Conservation (phyloP, 2,329 filamentous ascomycete genomes). For the Fusarium illudens region DNA sequence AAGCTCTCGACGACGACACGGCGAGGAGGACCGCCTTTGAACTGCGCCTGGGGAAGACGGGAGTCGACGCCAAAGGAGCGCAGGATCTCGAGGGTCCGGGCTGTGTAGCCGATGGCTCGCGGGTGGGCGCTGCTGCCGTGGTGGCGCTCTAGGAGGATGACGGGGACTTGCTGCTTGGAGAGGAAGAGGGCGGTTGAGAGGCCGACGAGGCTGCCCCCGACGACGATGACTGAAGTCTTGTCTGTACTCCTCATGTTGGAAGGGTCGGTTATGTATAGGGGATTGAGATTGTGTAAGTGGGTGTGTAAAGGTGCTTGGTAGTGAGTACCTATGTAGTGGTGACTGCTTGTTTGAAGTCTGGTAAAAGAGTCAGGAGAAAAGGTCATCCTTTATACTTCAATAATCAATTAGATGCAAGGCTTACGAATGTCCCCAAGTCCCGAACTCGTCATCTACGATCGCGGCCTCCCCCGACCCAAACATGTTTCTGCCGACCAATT, state of each 20-base stretch:
- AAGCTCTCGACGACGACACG: conserved; percentile 37
- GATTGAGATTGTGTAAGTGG: background rate
- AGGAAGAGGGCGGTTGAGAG: conserved; percentile 51
- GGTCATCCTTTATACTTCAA: background rate
- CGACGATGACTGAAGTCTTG: conserved; percentile 45
- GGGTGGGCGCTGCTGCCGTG: conserved; percentile 47
- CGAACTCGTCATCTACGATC: background rate
- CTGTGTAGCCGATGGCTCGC: conserved; percentile 48
- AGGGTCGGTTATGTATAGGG: background rate
- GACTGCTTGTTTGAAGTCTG: background rate
- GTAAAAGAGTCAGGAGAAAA: background rate
- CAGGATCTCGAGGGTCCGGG: conserved; percentile 51
- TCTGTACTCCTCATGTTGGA: background rate
- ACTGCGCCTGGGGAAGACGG: conserved; percentile 7
- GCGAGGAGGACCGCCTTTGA: conserved; percentile 30
- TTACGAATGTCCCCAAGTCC: background rate
- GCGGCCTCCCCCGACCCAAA: background rate
- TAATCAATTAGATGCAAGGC: background rate
- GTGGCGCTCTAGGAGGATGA: conserved; percentile 51
- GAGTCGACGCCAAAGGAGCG: conserved; percentile 40
- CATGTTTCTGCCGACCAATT: background rate
- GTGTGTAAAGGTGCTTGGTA: background rate
- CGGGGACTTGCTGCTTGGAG: conserved; percentile 42
- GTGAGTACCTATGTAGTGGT: background rate
- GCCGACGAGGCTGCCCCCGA: conserved; percentile 52